Base-by-base conservation (phyloP, 305 asterid species). In the Petunia hybrid region DNA sequence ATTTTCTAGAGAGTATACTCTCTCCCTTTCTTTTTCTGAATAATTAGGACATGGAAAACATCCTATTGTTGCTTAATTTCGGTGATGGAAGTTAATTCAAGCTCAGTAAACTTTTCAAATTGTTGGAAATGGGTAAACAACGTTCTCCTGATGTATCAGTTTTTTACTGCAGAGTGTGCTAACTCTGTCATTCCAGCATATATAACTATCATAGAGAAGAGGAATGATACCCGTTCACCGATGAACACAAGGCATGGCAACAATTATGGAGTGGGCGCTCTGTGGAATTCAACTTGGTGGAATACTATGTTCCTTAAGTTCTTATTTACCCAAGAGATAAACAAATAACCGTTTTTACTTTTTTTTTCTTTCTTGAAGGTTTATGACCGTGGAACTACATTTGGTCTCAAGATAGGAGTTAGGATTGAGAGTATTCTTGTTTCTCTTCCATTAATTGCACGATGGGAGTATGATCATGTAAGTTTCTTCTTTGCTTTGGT, bases 351-450 rank as follows among this genome's bases (percentile, higher is more conserved):
- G n/a, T 22, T 22, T 22, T 22, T 22, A 22, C 7, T 4, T 42
- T 36, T 40, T 80, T 63, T 70, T 55, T 9, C 73, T 4, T 56
- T 39, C 75, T 65, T 85, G 86, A 84, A 95, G 99, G 97, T 93
- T 65, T 95, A 95, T 86, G 99, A 96, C 83, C 98, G 99, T 45
- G 99, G 99, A 86, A 96, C 99, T 56, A 96, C 99, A 83, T 96
- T 94, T 87, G 99, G 99, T 80, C 98, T 96, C 78, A 96, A 96
- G 87, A 96, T 98, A 57, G 99, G 99, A 64, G 99, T 98, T 71
- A 90, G 99, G 90, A 96, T 96, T 57, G 99, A 94, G 92, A 96
- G 99, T 84, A 96, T 96, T 84, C 98, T 95, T 35, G 98, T 95
- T 81, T 95, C 99, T 57, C 98, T 95, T 85, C 99, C 99, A 64